phyloP scores from a whole-genome alignment of 202 grass and related monocot genomes.

The Elaeis oleifera region DNA sequence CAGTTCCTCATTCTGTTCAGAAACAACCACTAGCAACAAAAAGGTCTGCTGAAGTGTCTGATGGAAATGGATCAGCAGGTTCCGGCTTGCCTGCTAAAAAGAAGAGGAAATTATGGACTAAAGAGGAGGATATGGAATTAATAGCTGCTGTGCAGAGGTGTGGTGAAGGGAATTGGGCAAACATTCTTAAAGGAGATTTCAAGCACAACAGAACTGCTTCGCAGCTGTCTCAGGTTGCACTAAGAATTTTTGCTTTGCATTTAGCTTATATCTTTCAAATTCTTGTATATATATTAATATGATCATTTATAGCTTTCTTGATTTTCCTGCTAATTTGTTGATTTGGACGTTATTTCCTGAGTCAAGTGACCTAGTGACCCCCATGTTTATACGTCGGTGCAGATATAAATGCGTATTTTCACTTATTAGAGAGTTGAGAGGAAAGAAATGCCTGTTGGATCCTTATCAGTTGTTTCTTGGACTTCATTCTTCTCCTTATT shows the following conservation, averaged over 20 bases:
- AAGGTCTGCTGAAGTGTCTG: constrained; percentile 43
- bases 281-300: too few relatives aligned
- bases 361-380: too few relatives aligned
- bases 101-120: constrained; percentile 85
- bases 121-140: constrained; percentile 83
- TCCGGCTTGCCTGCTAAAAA: constrained; percentile 37
- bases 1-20: constrained; percentile 27
- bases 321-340: too few relatives aligned
- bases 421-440: too few relatives aligned
- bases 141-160: constrained; percentile 59
- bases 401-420: too few relatives aligned
- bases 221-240: constrained; percentile 70
- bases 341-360: too few relatives aligned
- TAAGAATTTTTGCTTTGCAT: neutral
- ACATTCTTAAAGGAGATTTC: constrained; percentile 49
- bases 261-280: neutral
- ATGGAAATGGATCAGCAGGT: constrained; percentile 38
- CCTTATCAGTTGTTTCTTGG: too few relatives aligned
- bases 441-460: too few relatives aligned
- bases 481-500: too few relatives aligned
- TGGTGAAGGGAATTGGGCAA: constrained; percentile 78
- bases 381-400: too few relatives aligned
- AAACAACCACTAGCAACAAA: constrained; percentile 44
- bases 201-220: constrained; percentile 68
- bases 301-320: too few relatives aligned